phyloP scores from a whole-genome alignment of 2,329 filamentous ascomycete genomes.

The Pseudogymnoascus sp. region DNA sequence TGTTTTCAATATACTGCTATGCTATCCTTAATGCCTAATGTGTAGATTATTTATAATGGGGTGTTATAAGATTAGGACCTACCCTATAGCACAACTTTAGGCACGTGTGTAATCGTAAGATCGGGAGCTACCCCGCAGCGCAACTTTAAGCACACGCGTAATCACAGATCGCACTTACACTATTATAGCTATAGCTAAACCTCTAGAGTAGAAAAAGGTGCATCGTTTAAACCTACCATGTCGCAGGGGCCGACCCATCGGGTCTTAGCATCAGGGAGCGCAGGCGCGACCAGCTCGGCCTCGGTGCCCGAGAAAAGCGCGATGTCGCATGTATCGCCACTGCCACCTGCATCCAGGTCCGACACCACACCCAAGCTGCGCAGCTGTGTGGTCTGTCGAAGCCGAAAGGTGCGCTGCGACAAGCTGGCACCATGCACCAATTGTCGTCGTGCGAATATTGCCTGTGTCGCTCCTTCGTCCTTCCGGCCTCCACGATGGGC shows the following conservation, averaged over 20 bases:
- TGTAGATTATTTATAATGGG: too few relatives aligned
- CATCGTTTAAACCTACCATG: neutral
- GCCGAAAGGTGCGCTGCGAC: constrained; percentile 51
- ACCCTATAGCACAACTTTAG: too few relatives aligned
- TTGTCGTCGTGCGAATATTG: constrained; percentile 45
- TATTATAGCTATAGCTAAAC: neutral
- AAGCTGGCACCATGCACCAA: constrained; percentile 50
- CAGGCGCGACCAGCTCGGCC: neutral
- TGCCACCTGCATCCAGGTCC: constrained; percentile 11
- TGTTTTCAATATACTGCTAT: too few relatives aligned
- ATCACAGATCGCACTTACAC: neutral
- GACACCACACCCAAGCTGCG: constrained; percentile 30
- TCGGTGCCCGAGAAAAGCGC: constrained; percentile 22
- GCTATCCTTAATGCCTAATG: too few relatives aligned
- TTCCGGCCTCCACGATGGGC: constrained; percentile 48
- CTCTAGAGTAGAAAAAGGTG: neutral
- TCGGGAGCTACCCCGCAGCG: neutral
- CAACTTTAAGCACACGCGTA: neutral
- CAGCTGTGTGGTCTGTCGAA: constrained; percentile 45
- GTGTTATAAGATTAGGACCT: too few relatives aligned
- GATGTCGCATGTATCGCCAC: constrained; percentile 4
- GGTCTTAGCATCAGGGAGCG: neutral
- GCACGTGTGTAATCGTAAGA: neutral
- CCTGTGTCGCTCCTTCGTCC: constrained; percentile 42
- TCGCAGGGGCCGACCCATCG: neutral